Conservation (phyloP, 164 flowering plant genomes). For the Warburgia ugandensis region DNA sequence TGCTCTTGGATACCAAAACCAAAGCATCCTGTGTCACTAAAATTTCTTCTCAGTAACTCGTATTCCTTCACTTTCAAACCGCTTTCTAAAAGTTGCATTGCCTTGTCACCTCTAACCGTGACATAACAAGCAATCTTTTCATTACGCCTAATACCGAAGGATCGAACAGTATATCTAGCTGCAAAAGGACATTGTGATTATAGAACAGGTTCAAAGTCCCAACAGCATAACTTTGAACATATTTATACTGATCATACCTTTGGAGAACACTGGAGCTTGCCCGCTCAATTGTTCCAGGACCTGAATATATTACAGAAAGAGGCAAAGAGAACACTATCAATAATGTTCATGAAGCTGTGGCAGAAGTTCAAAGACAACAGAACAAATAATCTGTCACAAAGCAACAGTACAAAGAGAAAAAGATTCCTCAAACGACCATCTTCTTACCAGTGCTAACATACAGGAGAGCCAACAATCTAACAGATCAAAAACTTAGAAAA, state of each 20-base stretch:
- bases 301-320: neutral
- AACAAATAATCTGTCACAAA: neutral
- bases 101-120: constrained; percentile 14
- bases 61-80: constrained; percentile 74
- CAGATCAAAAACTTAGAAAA: too few species aligned
- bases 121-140: constrained; percentile 15
- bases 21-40: constrained; percentile 68
- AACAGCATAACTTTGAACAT: neutral
- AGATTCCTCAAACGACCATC: too few species aligned
- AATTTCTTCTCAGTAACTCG: constrained; percentile 55
- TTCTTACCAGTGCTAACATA: too few species aligned
- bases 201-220: neutral
- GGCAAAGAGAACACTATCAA: neutral
- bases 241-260: neutral
- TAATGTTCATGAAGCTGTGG: neutral
- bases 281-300: constrained; percentile 16
- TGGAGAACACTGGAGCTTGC: constrained; percentile 11
- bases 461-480: too few species aligned
- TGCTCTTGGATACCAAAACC: constrained; percentile 76
- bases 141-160: constrained; percentile 13
- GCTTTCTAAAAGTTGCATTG: constrained; percentile 58
- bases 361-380: neutral
- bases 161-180: constrained; percentile 14
- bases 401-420: neutral
- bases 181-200: neutral